These are phyloP conservation scores for Gelatoporia subvermispora DNA, from an alignment of 768 basidiomycete species.

Conservation along the genomic window DNA sequence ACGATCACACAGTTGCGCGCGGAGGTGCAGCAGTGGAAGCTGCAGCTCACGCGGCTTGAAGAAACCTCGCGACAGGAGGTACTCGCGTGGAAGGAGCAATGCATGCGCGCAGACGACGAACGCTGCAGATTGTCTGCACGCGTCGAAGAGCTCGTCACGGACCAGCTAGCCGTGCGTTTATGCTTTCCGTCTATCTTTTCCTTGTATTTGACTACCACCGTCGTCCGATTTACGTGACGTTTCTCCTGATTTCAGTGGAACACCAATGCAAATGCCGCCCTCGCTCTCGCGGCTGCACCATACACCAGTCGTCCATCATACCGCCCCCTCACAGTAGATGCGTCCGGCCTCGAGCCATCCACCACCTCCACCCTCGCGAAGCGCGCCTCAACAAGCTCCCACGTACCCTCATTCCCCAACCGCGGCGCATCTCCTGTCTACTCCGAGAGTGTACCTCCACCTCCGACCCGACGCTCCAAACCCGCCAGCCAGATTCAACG, in stretches of 20 bases:
- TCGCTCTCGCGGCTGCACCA: slow-evolving; percentile 4
- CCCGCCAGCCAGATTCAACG: not conserved
- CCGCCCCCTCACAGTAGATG: slow-evolving; percentile 1
- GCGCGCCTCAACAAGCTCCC: slow-evolving; percentile 16
- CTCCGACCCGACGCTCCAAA: not conserved
- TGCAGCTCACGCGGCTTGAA: slow-evolving; percentile 48
- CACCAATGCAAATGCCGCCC: slow-evolving; percentile 16
- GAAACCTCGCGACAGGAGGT: slow-evolving; percentile 45
- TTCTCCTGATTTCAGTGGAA: slow-evolving; percentile 15
- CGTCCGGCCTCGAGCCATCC: slow-evolving; percentile 11
- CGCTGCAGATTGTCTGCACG: slow-evolving; percentile 52
- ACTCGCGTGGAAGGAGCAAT: slow-evolving; percentile 76
- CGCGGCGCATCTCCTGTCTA: slow-evolving; percentile 2
- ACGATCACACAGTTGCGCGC: slow-evolving; percentile 57
- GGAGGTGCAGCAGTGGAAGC: slow-evolving; percentile 69
- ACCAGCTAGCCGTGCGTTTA: slow-evolving; percentile 29
- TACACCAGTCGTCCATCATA: too few relatives aligned
- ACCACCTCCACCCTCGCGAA: slow-evolving; percentile 16
- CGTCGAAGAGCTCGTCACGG: slow-evolving; percentile 54
- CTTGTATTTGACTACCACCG: not conserved
- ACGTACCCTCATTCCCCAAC: slow-evolving; percentile 1
- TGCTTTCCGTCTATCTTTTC: not conserved
- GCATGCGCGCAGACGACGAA: slow-evolving; percentile 68
- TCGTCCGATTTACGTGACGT: not conserved
- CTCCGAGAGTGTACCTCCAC: not conserved